phyloP scores from a whole-genome alignment of 2,329 filamentous ascomycete species.

The Xenoacremonium recifei region DNA sequence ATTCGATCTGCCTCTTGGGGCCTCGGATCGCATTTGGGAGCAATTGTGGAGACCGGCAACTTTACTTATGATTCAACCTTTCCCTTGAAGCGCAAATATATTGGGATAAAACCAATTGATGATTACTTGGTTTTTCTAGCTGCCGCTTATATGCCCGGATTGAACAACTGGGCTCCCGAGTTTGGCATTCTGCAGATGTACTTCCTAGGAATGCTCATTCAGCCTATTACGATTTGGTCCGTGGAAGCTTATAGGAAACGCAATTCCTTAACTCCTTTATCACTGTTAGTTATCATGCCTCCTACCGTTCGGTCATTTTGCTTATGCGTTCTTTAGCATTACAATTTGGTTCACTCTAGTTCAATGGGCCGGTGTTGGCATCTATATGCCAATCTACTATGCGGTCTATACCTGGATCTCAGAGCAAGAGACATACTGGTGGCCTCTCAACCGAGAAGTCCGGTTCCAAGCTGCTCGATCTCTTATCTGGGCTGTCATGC shows the following conservation, averaged over 20 bases:
- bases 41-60: background rate
- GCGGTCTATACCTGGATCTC: slow-evolving; percentile 9
- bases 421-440: slow-evolving; percentile 10
- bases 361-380: slow-evolving; percentile 5
- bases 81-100: slow-evolving; percentile 4
- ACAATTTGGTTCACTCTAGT: slow-evolving; percentile 9
- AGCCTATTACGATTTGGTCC: slow-evolving; percentile 7
- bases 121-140: slow-evolving; percentile 7
- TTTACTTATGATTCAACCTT: slow-evolving; percentile 2
- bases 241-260: slow-evolving; percentile 8
- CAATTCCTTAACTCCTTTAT: slow-evolving; percentile 3
- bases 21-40: slow-evolving; percentile 2
- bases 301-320: background rate
- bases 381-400: slow-evolving; percentile 13
- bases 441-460: slow-evolving; percentile 8
- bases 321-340: slow-evolving; percentile 1
- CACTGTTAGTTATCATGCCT: slow-evolving; percentile 7
- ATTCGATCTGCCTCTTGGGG: slow-evolving; percentile 1
- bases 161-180: slow-evolving; percentile 3
- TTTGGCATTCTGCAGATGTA: slow-evolving; percentile 9
- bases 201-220: slow-evolving; percentile 8
- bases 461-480: slow-evolving; percentile 2
- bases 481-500: background rate
- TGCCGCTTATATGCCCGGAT: slow-evolving; percentile 2
- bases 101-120: slow-evolving; percentile 5